These are phyloP conservation scores for Exutisphaerella laricina DNA, from an alignment of 2,329 filamentous ascomycete species.

Conservation along the genomic window DNA sequence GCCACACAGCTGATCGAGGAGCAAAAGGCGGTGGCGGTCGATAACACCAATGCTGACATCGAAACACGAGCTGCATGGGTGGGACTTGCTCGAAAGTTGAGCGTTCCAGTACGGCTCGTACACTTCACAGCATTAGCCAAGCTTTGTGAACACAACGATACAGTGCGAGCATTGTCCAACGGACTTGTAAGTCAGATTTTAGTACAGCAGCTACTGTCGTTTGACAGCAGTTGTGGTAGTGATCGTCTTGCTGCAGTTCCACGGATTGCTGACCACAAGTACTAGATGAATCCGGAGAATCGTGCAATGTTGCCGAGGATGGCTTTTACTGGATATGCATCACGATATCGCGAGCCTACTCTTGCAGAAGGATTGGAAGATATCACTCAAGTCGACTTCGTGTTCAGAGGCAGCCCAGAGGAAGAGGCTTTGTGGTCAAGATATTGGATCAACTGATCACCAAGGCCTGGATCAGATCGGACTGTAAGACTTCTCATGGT, in stretches of 20 bases:
- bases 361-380: constrained; percentile 77
- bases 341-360: constrained; percentile 67
- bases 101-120: constrained; percentile 75
- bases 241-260: neutral
- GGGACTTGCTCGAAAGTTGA: constrained; percentile 61
- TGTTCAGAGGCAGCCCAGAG: constrained; percentile 52
- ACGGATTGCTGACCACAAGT: constrained; percentile 13
- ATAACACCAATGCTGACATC: constrained; percentile 89
- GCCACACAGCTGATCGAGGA: constrained; percentile 61
- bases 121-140: constrained; percentile 69
- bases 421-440: constrained; percentile 67
- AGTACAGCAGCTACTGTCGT: neutral
- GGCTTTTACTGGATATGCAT: constrained; percentile 71
- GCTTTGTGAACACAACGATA: constrained; percentile 80
- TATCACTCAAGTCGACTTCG: constrained; percentile 67
- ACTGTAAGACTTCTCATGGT: too few species aligned
- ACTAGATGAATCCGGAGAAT: constrained; percentile 78
- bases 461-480: neutral
- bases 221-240: constrained; percentile 10
- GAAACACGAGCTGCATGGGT: constrained; percentile 76
- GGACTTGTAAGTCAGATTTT: constrained; percentile 25
- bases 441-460: constrained; percentile 57
- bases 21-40: constrained; percentile 68
- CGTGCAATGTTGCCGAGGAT: constrained; percentile 67
- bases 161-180: constrained; percentile 63